Evolutionary conservation across 495 filamentous ascomycete species (phyloP).

Genomic region (Hypoxylon lienhwacheense): DNA sequence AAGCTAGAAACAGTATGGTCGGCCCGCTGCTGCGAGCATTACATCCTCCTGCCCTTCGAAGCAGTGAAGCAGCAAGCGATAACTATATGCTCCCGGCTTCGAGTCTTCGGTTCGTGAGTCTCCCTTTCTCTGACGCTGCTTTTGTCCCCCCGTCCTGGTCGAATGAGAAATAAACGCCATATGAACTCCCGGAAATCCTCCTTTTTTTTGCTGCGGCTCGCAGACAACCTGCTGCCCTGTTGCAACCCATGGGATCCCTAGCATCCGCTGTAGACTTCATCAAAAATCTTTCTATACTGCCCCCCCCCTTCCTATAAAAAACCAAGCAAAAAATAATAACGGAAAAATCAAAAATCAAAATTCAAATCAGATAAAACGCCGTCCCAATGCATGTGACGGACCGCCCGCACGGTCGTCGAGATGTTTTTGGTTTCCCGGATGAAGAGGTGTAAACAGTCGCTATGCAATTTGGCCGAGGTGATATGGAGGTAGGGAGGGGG

Average conservation of each 20-base stretch:
- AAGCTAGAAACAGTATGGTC: constrained; percentile 10
- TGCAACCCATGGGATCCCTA: constrained; percentile 10
- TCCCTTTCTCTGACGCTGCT: constrained; percentile 12
- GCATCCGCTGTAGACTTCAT: constrained; percentile 6
- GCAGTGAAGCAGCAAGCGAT: constrained; percentile 34
- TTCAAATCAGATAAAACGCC: constrained; percentile 33
- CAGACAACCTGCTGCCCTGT: constrained; percentile 14
- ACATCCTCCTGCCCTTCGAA: constrained; percentile 29
- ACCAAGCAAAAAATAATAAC: constrained; percentile 14
- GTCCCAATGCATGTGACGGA: constrained; percentile 40
- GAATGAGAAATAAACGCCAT: constrained; percentile 19
- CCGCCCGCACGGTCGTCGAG: constrained; percentile 35
- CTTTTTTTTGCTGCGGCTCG: constrained; percentile 17
- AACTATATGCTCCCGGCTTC: constrained; percentile 27
- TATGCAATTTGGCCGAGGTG: constrained; percentile 55
- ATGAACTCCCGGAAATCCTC: constrained; percentile 30
- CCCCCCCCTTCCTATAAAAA: too few relatives aligned
- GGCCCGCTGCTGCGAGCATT: constrained; percentile 21
- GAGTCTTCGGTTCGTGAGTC: constrained; percentile 16
- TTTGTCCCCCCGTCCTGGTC: constrained; percentile 10
- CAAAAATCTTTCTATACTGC: constrained; percentile 20
- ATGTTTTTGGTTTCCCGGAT: constrained; percentile 33
- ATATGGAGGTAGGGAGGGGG: too few relatives aligned
- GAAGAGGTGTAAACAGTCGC: constrained; percentile 50
- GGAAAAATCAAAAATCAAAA: constrained; percentile 17